Percentiles rank a stretch among this genome's conserved stretches.
These are phyloP conservation scores for Blastocystis sp. DNA, from an alignment of 352 stramenopile species.

Conservation along the genomic window DNA sequence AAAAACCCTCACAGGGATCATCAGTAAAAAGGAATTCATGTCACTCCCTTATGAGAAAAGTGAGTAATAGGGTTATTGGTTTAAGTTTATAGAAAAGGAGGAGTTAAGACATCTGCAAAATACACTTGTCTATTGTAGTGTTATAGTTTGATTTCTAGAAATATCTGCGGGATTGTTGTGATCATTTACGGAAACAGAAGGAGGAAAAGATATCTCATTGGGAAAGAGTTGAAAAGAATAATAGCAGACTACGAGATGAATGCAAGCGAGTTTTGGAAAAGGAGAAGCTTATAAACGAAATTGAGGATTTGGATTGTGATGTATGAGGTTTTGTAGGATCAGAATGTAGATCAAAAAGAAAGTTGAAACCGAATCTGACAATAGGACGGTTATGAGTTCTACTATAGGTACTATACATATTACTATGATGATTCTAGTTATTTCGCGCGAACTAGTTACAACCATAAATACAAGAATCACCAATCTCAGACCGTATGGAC, in stretches of 20 bases:
- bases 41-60: not conserved
- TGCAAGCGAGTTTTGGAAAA: not conserved
- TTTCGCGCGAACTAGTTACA: not conserved
- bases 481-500: not conserved
- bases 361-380: not conserved
- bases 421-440: not conserved
- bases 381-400: not conserved
- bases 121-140: not conserved
- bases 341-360: not conserved
- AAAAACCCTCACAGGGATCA: not conserved
- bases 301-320: conserved; percentile 7
- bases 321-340: not conserved
- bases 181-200: too few species aligned
- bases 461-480: not conserved
- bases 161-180: too few species aligned
- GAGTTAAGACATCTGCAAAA: not conserved
- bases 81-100: not conserved
- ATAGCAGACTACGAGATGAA: conserved; percentile 6
- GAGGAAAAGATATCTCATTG: not conserved
- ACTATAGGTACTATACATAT: not conserved
- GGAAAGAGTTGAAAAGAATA: not conserved
- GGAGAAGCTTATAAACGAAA: conserved; percentile 27
- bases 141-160: too few species aligned
- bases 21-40: not conserved
- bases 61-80: not conserved